Percentiles rank a stretch among this genome's conserved stretches.
Evolutionary conservation across 805 yeast genomes (phyloP).

Genomic region (Brettanomyces naardenensis): DNA sequence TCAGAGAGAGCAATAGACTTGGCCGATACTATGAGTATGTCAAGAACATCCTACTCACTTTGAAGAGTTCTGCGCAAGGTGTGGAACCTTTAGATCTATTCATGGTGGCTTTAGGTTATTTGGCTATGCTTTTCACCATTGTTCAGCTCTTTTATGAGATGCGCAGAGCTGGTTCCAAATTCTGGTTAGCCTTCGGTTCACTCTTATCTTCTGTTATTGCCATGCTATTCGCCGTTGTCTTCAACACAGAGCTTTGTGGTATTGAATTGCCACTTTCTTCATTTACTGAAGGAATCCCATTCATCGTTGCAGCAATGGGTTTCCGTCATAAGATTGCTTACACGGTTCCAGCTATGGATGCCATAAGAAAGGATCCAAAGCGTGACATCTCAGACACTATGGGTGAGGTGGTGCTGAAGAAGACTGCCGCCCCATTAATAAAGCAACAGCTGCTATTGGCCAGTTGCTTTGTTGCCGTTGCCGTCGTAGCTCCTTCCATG

Average conservation of each 20-base stretch:
- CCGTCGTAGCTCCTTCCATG: slow-evolving; percentile 57
- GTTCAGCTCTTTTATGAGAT: slow-evolving; percentile 67
- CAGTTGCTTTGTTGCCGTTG: slow-evolving; percentile 58
- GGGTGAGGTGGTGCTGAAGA: slow-evolving; percentile 23
- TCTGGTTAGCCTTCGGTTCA: slow-evolving; percentile 81
- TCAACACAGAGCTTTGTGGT: slow-evolving; percentile 48
- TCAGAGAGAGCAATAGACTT: slow-evolving; percentile 43
- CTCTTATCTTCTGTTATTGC: slow-evolving; percentile 76
- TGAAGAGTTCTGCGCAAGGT: slow-evolving; percentile 43
- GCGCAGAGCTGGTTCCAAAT: slow-evolving; percentile 70
- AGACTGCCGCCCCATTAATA: slow-evolving; percentile 43
- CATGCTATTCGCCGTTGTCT: slow-evolving; percentile 67
- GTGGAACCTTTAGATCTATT: slow-evolving; percentile 85
- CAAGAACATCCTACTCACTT: slow-evolving; percentile 30
- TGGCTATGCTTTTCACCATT: slow-evolving; percentile 83
- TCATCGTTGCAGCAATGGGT: slow-evolving; percentile 85
- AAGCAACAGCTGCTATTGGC: slow-evolving; percentile 74
- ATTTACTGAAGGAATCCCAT: slow-evolving; percentile 87
- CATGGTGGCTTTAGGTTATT: slow-evolving; percentile 70
- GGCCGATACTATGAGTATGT: slow-evolving; percentile 49
- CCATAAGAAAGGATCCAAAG: slow-evolving; percentile 23
- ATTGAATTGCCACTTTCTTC: slow-evolving; percentile 62
- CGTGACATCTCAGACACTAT: slow-evolving; percentile 26
- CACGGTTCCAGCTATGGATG: slow-evolving; percentile 49
- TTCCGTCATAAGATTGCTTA: slow-evolving; percentile 77